Base-by-base conservation (phyloP, 1,139 yeast species). In the Komagataea norvegica region DNA sequence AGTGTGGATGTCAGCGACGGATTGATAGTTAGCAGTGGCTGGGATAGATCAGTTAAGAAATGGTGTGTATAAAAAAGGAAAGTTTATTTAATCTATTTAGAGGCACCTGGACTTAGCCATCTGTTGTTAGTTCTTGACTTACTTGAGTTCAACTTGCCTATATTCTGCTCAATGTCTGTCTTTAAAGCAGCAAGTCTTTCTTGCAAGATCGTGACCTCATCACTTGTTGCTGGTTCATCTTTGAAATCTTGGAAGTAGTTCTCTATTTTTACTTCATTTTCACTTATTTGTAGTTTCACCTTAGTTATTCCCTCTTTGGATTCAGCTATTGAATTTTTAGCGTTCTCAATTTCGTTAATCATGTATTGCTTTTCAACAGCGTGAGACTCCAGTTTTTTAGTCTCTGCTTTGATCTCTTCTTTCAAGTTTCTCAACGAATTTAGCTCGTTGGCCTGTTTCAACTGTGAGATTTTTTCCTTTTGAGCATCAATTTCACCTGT, bases 41-140 rank as follows among this genome's bases (percentile, higher is more conserved):
- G 95, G 94, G 96, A 87, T 57, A 70, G 93, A 44, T 68, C 84
- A 16, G 69, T 85, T 3, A 83, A 80, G 52, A 38, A 80, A 30
- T 85, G 88, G 86, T 29, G 37, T 16, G 35, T 31, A 6, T 32
- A 11, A 17, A 5, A 23, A 9, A 10, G 6, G 14, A 11, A 17
- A 16, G 21, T 22, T 26, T n/a, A n/a, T n/a, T 14, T 11, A 26
- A 6, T 26, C 11, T 16, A 33, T 46, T 31, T 51, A 42, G n/a
- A n/a, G n/a, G n/a, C n/a, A n/a, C n/a, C n/a, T n/a, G n/a, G n/a
- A n/a, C n/a, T n/a, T n/a, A n/a, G n/a, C n/a, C n/a, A n/a, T 34
- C 50, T 41, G 23, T 41, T 42, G 22, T 50, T 50, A n/a, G 34
- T 40, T 32, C 54, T 35, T 3, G 36, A 17, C 33, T 62, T 67